Base-by-base conservation (phyloP, 2,329 filamentous ascomycete genomes). In the Paraphoma sp. region DNA sequence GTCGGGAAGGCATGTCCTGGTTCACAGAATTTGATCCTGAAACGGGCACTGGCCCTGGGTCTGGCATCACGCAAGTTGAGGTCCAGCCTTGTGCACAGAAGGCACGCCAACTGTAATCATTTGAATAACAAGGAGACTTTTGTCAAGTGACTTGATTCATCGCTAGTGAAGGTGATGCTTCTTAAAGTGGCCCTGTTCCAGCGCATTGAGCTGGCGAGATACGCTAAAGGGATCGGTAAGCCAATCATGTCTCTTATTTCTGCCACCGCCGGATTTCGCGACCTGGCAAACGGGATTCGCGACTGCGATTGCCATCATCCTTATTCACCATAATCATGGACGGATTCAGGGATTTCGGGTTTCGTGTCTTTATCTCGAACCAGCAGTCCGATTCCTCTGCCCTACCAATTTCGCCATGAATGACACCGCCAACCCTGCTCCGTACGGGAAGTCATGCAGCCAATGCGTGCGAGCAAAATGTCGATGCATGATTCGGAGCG, bases 391-490 rank as follows among this genome's bases (percentile, higher is more conserved):
- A 23, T 23, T 23, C 23, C 5, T 23, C 5, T 23, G 23, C 23
- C 23, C 23, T 23, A 23, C 46, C 14, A 31, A 43, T 3, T 43
- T n/a, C 36, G 28, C 3, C 6, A 63, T 67, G 64, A 54, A 63
- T 23, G 23, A 5, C 23, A 23, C 2, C 23, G 23, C 23, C 23
- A 23, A 23, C 23, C 54, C 67, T 14, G 68, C 67, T 7, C 63
- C 65, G 1, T 72, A 72, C 44, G 70, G 70, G 2, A 62, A 65
- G 48, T 63, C 71, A 8, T 74, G 71, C 46, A 40, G 51, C 6
- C 60, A 63, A 11, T 73, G 71, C 40, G 64, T 64, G 2, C 62
- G 59, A 42, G 63, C 67, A 16, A 72, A 72, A 54, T 69, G 60
- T 45, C 62, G 62, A 46, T 73, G 70, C 43, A 56, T 70, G n/a